Conservation (phyloP, 2,329 filamentous ascomycete genomes). For the Xylariomycetidae sp. region DNA sequence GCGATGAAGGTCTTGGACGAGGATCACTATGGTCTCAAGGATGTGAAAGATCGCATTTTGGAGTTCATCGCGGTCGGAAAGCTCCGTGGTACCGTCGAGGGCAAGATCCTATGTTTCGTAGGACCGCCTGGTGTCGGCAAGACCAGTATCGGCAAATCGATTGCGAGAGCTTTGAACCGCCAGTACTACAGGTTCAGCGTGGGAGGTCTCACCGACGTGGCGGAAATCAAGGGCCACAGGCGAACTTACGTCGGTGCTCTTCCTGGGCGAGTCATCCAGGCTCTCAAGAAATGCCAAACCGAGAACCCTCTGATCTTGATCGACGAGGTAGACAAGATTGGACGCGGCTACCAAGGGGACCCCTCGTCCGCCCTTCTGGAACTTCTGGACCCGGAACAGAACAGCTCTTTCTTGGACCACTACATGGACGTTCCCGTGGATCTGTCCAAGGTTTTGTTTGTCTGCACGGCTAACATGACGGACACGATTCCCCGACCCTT, state of each 20-base stretch:
- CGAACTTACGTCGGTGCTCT: constrained; percentile 94
- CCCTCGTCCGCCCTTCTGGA: constrained; percentile 92
- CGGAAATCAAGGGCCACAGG: constrained; percentile 96
- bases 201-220: constrained; percentile 91
- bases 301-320: constrained; percentile 96
- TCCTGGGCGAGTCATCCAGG: constrained; percentile 94
- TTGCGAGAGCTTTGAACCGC: constrained; percentile 86
- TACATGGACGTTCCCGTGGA: constrained; percentile 99
- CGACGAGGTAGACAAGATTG: constrained; percentile 97
- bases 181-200: constrained; percentile 99
- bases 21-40: constrained; percentile 93
- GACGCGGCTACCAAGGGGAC: constrained; percentile 91
- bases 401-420: constrained; percentile 93
- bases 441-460: constrained; percentile 93
- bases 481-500: constrained; percentile 94
- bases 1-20: constrained; percentile 88
- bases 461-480: constrained; percentile 98
- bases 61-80: constrained; percentile 99
- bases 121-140: constrained; percentile 96
- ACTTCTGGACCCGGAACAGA: constrained; percentile 92
- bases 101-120: constrained; percentile 97
- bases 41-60: constrained; percentile 96
- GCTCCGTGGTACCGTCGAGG: constrained; percentile 91
- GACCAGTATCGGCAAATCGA: constrained; percentile 97
- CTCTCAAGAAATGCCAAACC: constrained; percentile 97